Conservation (phyloP, 352 stramenopile species). For the Phytophthora agathidicida region DNA sequence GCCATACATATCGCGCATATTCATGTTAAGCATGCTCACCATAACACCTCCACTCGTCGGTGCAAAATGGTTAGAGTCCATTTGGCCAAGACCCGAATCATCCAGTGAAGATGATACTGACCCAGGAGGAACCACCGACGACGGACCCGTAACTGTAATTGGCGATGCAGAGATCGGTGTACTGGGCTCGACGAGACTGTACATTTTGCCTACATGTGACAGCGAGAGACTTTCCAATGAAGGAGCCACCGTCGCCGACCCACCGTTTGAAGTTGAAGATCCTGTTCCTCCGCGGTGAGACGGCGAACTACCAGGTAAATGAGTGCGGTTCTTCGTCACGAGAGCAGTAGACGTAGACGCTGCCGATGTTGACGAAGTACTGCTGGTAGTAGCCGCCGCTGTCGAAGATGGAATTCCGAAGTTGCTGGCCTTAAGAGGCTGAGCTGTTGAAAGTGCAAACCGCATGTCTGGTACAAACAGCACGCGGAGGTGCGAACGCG, state of each 20-base stretch:
- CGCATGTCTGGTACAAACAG: conserved; percentile 73
- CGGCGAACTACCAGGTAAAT: conserved; percentile 24
- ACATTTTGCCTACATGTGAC: conserved; percentile 83
- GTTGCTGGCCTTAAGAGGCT: conserved; percentile 51
- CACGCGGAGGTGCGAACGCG: conserved; percentile 59
- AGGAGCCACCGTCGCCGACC: conserved; percentile 19
- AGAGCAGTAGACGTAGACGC: conserved; percentile 43
- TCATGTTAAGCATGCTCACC: conserved; percentile 84
- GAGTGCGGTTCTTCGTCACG: conserved; percentile 39
- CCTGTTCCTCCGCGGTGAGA: conserved; percentile 23
- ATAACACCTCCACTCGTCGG: conserved; percentile 60
- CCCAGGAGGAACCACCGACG: conserved; percentile 35
- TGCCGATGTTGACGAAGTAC: conserved; percentile 21
- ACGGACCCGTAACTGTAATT: conserved; percentile 44
- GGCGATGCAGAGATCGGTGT: conserved; percentile 56
- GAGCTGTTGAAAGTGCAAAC: conserved; percentile 60
- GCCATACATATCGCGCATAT: conserved; percentile 81
- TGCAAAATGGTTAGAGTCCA: conserved; percentile 71
- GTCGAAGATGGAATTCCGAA: conserved; percentile 42
- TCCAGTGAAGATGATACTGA: conserved; percentile 37
- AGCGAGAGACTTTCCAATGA: conserved; percentile 80
- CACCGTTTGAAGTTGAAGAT: conserved; percentile 26
- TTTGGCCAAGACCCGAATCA: conserved; percentile 42
- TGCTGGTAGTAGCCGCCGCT: conserved; percentile 9
- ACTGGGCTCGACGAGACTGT: conserved; percentile 77